Evolutionary conservation across 306 rosid genomes (phyloP).

Genomic region (Hylodesmum podocarpum): DNA sequence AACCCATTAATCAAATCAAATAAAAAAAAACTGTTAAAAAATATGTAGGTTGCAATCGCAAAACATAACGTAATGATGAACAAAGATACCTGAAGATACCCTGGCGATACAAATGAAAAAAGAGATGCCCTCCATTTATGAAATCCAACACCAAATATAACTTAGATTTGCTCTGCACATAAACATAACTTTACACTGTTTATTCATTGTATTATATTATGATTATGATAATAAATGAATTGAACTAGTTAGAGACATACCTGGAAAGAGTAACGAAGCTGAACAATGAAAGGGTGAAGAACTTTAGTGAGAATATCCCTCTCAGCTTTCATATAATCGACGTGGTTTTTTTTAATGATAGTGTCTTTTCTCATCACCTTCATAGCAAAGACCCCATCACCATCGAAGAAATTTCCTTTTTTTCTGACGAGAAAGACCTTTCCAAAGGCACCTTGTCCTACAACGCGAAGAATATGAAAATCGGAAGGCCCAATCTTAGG

Average conservation of each 20-base stretch:
- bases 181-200: not conserved
- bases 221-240: not conserved
- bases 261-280: constrained; percentile 89
- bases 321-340: constrained; percentile 95
- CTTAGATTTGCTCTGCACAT: constrained; percentile 76
- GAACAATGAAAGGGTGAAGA: constrained; percentile 85
- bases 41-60: not conserved
- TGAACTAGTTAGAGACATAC: constrained; percentile 18
- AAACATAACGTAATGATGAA: not conserved
- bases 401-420: constrained; percentile 26
- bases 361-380: constrained; percentile 95
- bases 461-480: constrained; percentile 77
- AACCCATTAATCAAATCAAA: constrained; percentile 36
- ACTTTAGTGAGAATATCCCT: constrained; percentile 94
- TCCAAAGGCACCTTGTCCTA: constrained; percentile 89
- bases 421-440: constrained; percentile 81
- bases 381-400: constrained; percentile 52
- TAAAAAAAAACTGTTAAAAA: not conserved
- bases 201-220: not conserved
- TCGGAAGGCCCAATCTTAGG: constrained; percentile 66
- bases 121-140: constrained; percentile 94
- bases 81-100: constrained; percentile 76
- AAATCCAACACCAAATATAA: constrained; percentile 90
- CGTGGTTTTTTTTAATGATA: constrained; percentile 83
- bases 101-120: constrained; percentile 84